These are phyloP conservation scores for Ustilago curta DNA, from an alignment of 1,284 basidiomycete genomes.

Conservation along the genomic window DNA sequence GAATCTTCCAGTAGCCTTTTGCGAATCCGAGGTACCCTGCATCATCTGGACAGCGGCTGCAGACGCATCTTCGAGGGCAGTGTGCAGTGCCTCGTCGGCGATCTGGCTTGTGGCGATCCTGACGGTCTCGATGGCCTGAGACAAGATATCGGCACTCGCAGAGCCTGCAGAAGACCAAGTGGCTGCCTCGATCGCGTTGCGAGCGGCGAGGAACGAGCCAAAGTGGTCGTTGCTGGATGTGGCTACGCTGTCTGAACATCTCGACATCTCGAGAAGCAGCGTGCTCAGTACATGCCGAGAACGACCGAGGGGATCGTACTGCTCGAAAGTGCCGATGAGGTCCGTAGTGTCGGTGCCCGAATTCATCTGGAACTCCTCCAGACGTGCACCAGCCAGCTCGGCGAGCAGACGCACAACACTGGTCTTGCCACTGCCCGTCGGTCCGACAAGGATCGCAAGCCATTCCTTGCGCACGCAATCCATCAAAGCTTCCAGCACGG, in stretches of 20 bases:
- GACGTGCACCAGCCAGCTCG: slow-evolving; percentile 76
- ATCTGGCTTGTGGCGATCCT: slow-evolving; percentile 5
- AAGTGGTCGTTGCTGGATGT: slow-evolving; percentile 10
- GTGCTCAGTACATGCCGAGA: slow-evolving; percentile 17
- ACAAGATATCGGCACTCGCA: background rate
- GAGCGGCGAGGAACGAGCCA: slow-evolving; percentile 17
- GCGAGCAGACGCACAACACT: slow-evolving; percentile 80
- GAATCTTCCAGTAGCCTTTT: slow-evolving; percentile 75
- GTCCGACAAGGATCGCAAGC: slow-evolving; percentile 88
- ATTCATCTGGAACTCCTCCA: slow-evolving; percentile 85
- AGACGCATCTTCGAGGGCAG: slow-evolving; percentile 21
- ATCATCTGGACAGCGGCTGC: slow-evolving; percentile 4
- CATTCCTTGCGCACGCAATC: slow-evolving; percentile 83
- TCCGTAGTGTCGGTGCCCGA: slow-evolving; percentile 92
- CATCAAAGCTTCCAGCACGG: slow-evolving; percentile 80
- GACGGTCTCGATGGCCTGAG: slow-evolving; percentile 10
- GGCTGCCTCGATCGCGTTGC: slow-evolving; percentile 8
- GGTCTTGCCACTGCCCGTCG: slow-evolving; percentile 83
- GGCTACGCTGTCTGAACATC: slow-evolving; percentile 17
- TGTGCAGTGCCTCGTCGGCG: slow-evolving; percentile 4
- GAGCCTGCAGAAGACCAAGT: slow-evolving; percentile 1
- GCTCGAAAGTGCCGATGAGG: slow-evolving; percentile 95
- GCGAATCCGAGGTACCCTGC: slow-evolving; percentile 8
- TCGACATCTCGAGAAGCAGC: slow-evolving; percentile 28
- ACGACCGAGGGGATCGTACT: slow-evolving; percentile 71